phyloP scores from a whole-genome alignment of 1,284 basidiomycete genomes.

The Salmacisia buchloeana region DNA sequence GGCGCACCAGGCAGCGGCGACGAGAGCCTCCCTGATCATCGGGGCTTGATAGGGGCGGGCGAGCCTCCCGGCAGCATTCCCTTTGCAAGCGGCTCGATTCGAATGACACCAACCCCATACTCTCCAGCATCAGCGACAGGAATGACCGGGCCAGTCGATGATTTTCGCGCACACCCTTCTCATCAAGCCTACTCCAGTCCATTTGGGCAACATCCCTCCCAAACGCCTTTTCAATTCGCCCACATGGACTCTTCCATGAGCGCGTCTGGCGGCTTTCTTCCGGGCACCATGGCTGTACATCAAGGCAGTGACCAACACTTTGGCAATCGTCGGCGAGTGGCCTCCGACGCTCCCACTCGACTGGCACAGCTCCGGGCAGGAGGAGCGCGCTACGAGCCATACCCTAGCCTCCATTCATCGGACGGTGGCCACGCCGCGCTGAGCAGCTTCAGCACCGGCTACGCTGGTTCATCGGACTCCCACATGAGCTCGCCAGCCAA shows the following conservation, averaged over 20 bases:
- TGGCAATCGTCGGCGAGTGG: neutral
- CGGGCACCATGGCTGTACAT: neutral
- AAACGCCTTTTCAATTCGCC: neutral
- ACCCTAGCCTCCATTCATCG: neutral
- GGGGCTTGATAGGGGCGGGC: neutral
- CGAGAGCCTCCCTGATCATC: slow-evolving; percentile 13
- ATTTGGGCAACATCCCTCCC: neutral
- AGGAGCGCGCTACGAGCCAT: neutral
- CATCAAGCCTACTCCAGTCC: neutral
- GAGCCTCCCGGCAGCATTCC: no score
- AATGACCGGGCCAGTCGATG: neutral
- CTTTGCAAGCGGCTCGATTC: neutral
- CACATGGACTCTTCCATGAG: neutral
- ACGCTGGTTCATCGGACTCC: neutral
- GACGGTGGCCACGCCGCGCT: neutral
- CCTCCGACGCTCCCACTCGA: neutral
- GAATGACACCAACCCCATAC: neutral
- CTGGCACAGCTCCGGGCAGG: neutral
- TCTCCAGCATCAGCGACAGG: neutral
- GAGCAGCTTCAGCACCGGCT: neutral
- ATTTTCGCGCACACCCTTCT: neutral
- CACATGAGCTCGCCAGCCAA: neutral
- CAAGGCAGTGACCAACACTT: neutral
- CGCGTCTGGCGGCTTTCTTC: neutral
- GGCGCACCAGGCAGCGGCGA: slow-evolving; percentile 17